A percentile compares a stretch with the other conserved stretches of the same genome.
These are phyloP conservation scores for Neonectria neomacrospora DNA, from an alignment of 2,329 filamentous ascomycete genomes.

Conservation along the genomic window DNA sequence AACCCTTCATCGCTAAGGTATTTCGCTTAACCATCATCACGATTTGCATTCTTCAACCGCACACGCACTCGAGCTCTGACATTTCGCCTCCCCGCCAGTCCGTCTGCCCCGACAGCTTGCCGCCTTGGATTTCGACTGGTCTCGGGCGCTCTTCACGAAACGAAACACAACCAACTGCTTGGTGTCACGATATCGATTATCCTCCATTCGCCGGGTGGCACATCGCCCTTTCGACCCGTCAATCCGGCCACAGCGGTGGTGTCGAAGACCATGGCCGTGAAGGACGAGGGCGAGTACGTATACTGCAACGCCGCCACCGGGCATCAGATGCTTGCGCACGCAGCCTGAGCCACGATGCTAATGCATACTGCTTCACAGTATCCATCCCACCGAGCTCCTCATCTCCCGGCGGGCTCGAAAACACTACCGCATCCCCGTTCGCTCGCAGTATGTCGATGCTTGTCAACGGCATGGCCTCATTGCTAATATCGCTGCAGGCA, in stretches of 20 bases:
- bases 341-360: slow-evolving; percentile 10
- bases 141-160: slow-evolving; percentile 16
- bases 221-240: slow-evolving; percentile 26
- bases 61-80: background rate
- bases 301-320: background rate
- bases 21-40: background rate
- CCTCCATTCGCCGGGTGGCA: slow-evolving; percentile 24
- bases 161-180: slow-evolving; percentile 20
- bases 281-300: slow-evolving; percentile 63
- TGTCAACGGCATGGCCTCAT: slow-evolving; percentile 30
- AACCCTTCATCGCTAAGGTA: slow-evolving; percentile 3
- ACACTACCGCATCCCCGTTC: slow-evolving; percentile 75
- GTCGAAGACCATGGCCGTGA: slow-evolving; percentile 61
- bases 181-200: slow-evolving; percentile 18
- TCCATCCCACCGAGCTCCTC: slow-evolving; percentile 73
- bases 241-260: slow-evolving; percentile 30
- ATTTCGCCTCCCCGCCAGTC: background rate
- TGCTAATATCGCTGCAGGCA: slow-evolving; percentile 63
- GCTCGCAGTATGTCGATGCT: slow-evolving; percentile 67
- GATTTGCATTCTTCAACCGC: background rate
- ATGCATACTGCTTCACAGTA: slow-evolving; percentile 55
- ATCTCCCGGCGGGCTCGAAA: slow-evolving; percentile 70
- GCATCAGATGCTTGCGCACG: background rate
- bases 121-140: slow-evolving; percentile 10
- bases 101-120: background rate